Base-by-base conservation (phyloP, 2,329 filamentous ascomycete species). In the Penicillium brevicompactum region DNA sequence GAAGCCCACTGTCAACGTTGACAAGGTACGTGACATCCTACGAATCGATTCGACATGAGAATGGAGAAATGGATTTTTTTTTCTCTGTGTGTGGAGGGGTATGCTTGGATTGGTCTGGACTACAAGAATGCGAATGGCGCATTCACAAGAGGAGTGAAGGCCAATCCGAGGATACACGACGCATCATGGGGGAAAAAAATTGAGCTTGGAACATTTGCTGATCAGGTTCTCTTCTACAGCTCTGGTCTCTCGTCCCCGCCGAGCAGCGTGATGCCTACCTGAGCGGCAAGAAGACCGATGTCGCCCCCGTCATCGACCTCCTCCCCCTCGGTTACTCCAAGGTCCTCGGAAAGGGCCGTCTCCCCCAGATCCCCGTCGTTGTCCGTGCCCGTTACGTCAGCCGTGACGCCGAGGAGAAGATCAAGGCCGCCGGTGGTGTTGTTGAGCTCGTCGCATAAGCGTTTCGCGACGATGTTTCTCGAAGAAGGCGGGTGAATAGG, bases 1-100 rank as follows among this genome's bases (percentile, higher is more conserved):
- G 94, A 97, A 96, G 85, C 94, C 94, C 67, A 86, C 91, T 71
- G 89, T 99, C 88, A 99, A 99, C 86, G 84, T 99, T 72, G 94
- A 97, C 83, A 99, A 97, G 90, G 90, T 93, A 80, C 73, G 81
- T 75, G 64, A 42, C n/a, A 53, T 57, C 47, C 44, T 53, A 49
- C 48, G 47, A 51, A 45, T 55, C 55, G 32, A 46, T 51, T 49
- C 45, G 37, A 53, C 38, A 41, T 46, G 46, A 54, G 47, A 38
- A 21, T 32, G 32, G 45, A 43, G 24, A 51, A 38, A 31, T 40
- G 41, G 49, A 22, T 30, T 34, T 34, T 32, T 37, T 37, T 3
- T 37, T 37, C 4, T 34, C 7, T 34, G 18, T 18, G 18, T 18
- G 18, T 18, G 18, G 2, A 18, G 18, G 18, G 18, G 18, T 18